A percentile compares a stretch with the other conserved stretches of the same genome.
Conservation (phyloP, 169 alveolate species). For the Perkinsus chesapeaki region DNA sequence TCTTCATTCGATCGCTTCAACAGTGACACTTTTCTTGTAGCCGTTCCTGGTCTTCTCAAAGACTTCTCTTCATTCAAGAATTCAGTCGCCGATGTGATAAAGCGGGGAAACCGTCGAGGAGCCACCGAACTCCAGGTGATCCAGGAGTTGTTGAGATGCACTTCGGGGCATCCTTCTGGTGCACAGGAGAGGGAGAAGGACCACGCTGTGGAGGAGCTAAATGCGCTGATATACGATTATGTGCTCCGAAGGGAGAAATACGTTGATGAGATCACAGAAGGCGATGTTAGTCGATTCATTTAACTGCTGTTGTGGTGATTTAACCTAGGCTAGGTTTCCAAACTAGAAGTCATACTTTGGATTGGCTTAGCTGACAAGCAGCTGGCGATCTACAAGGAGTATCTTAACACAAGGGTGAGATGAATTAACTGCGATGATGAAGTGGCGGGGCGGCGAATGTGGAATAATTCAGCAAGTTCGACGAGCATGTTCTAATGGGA, state of each 20-base stretch:
- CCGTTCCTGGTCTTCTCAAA: constrained; percentile 75
- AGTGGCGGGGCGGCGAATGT: too few relatives aligned
- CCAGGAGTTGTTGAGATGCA: too few relatives aligned
- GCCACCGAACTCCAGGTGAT: background rate
- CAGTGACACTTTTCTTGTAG: constrained; percentile 11
- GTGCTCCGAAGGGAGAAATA: background rate
- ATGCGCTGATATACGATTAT: background rate
- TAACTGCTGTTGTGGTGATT: background rate
- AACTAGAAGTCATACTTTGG: background rate
- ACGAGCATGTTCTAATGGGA: background rate
- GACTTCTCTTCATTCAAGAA: constrained; percentile 21
- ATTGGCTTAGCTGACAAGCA: background rate
- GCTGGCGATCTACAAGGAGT: background rate
- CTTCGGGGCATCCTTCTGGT: too few relatives aligned
- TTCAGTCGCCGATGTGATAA: background rate
- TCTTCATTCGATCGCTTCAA: too few relatives aligned
- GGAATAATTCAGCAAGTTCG: background rate
- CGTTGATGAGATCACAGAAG: background rate
- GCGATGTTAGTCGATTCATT: background rate
- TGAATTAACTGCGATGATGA: too few relatives aligned
- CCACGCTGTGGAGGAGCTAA: background rate
- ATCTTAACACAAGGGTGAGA: background rate
- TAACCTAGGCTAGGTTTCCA: background rate
- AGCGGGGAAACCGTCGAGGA: background rate
- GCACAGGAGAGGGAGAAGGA: background rate